These are phyloP conservation scores for Ceratocystiopsis minuta DNA, from an alignment of 2,329 filamentous ascomycete genomes.

Conservation along the genomic window DNA sequence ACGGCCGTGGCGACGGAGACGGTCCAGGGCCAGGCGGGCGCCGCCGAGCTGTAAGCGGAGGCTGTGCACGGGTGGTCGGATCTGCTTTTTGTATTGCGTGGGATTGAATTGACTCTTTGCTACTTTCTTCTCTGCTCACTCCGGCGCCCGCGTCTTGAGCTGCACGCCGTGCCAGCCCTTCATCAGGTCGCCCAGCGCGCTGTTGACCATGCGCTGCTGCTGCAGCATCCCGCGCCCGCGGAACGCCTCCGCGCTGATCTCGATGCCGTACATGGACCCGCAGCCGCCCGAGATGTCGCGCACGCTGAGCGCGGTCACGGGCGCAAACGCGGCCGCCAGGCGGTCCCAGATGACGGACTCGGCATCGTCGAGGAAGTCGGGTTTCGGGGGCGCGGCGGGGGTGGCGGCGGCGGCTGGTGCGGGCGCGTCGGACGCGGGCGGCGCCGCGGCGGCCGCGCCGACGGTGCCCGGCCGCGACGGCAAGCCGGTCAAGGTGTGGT, in stretches of 20 bases:
- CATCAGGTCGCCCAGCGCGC: slow-evolving; percentile 54
- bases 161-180: slow-evolving; percentile 73
- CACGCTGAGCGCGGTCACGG: slow-evolving; percentile 36
- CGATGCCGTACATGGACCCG: slow-evolving; percentile 74
- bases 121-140: background rate
- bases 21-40: background rate
- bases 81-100: no score
- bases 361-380: slow-evolving; percentile 33
- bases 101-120: background rate
- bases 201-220: slow-evolving; percentile 69
- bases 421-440: slow-evolving; percentile 15
- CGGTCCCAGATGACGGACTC: slow-evolving; percentile 41
- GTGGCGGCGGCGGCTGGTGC: background rate
- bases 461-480: slow-evolving; percentile 7
- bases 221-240: slow-evolving; percentile 54
- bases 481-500: slow-evolving; percentile 44
- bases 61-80: no score
- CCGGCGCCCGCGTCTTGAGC: slow-evolving; percentile 48
- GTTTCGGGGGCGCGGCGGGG: slow-evolving; percentile 19
- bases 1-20: no score
- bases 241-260: slow-evolving; percentile 56
- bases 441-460: slow-evolving; percentile 21
- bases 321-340: slow-evolving; percentile 29
- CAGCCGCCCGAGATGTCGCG: slow-evolving; percentile 72
- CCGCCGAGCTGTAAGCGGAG: background rate